phyloP scores from a whole-genome alignment of 495 filamentous ascomycete genomes.

The Lasiosphaeria miniovina region DNA sequence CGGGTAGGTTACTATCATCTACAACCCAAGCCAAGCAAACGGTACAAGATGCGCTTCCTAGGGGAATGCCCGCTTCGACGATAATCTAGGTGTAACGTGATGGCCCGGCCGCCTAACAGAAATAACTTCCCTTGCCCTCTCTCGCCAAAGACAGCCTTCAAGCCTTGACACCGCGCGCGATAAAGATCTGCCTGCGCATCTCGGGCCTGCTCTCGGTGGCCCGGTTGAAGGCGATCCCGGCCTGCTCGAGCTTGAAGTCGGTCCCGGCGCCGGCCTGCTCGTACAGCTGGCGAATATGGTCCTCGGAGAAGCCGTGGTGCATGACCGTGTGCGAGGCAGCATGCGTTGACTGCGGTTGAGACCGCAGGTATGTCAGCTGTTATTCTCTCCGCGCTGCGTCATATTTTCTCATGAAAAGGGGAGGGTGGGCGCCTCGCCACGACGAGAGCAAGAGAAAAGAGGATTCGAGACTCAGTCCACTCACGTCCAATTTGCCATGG shows the following conservation, averaged over 20 bases:
- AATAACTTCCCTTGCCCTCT: too few relatives aligned
- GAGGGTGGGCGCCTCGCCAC: neutral
- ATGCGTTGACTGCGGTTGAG: constrained; percentile 25
- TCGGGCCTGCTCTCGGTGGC: constrained; percentile 7
- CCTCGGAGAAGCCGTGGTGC: constrained; percentile 56
- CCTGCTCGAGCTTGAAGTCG: constrained; percentile 41
- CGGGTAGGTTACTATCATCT: too few relatives aligned
- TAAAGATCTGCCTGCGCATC: constrained; percentile 22
- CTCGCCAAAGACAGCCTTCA: constrained; percentile 1
- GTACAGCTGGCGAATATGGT: constrained; percentile 52
- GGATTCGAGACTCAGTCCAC: neutral
- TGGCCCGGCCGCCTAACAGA: too few relatives aligned
- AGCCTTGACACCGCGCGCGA: constrained; percentile 28
- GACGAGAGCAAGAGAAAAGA: neutral
- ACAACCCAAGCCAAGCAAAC: too few relatives aligned
- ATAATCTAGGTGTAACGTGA: too few relatives aligned
- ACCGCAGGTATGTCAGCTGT: neutral
- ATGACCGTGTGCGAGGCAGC: constrained; percentile 45
- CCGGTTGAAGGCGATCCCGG: constrained; percentile 30
- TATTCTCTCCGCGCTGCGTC: neutral
- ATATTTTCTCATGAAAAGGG: neutral
- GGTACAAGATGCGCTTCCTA: too few relatives aligned
- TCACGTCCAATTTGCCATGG: constrained; percentile 35
- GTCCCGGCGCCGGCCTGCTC: constrained; percentile 46
- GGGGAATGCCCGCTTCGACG: too few relatives aligned